Conservation (phyloP, 2,329 filamentous ascomycete species). For the Aspergillus pseudotamarii region DNA sequence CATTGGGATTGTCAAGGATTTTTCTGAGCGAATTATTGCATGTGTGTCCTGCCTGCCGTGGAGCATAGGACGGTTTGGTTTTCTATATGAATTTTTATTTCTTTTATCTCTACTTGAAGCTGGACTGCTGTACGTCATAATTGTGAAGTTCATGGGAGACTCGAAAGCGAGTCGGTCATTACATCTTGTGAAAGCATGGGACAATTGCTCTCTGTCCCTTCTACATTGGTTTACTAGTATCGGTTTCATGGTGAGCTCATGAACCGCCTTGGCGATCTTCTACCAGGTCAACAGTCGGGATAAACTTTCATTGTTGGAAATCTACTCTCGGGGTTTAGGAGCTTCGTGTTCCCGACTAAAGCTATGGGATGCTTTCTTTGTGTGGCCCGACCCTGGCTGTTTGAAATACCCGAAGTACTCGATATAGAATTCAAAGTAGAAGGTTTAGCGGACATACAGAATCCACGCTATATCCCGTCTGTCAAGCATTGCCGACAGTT, state of each 20-base stretch:
- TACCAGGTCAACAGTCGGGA: neutral
- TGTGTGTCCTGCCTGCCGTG: neutral
- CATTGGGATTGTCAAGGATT: neutral
- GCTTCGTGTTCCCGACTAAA: neutral
- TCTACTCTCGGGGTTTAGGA: neutral
- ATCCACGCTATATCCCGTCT: too few relatives aligned
- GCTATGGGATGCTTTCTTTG: neutral
- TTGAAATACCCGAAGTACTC: neutral
- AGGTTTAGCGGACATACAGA: neutral
- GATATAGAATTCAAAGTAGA: neutral
- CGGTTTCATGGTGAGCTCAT: neutral
- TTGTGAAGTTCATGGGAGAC: too few relatives aligned
- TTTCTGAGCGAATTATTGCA: conserved; percentile 3
- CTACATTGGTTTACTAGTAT: too few relatives aligned
- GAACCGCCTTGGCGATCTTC: neutral
- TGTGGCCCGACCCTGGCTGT: neutral
- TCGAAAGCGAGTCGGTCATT: too few relatives aligned
- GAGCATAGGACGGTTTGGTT: neutral
- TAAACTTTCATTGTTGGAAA: neutral
- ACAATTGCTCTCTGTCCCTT: too few relatives aligned
- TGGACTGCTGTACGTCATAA: too few relatives aligned
- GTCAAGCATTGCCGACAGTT: too few relatives aligned
- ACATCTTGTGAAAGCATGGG: too few relatives aligned
- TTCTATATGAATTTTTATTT: neutral
- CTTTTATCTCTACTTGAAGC: too few relatives aligned